Evolutionary conservation across 257 asterid genomes (phyloP).

Genomic region (Solanum gandarillasii): DNA sequence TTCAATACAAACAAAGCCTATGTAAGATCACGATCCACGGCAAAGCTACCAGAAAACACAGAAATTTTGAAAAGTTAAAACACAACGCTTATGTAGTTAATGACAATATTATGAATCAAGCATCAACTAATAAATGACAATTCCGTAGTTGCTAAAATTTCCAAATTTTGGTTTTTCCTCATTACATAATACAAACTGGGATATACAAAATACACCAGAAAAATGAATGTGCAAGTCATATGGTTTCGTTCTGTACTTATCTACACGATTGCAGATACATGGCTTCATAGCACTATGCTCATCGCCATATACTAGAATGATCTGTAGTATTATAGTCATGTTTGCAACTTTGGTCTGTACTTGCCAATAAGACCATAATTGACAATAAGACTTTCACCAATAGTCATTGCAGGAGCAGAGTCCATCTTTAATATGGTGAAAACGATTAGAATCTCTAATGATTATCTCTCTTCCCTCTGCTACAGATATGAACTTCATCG

Average conservation of each 20-base stretch:
- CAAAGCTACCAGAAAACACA: background rate
- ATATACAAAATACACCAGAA: background rate
- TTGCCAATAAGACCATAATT: background rate
- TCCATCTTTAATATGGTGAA: conserved; percentile 77
- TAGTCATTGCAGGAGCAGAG: conserved; percentile 78
- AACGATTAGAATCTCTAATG: conserved; percentile 81
- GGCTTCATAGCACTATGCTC: background rate
- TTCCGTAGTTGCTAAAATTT: background rate
- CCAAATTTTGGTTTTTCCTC: background rate
- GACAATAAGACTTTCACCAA: conserved; percentile 31
- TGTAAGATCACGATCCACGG: background rate
- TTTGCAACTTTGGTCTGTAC: background rate
- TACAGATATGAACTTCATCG: conserved; percentile 56
- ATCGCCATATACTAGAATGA: background rate
- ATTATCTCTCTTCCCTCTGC: conserved; percentile 73
- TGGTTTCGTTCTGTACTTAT: background rate
- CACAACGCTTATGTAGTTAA: background rate
- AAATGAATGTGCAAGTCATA: background rate
- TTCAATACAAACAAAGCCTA: background rate
- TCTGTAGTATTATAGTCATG: background rate
- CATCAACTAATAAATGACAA: background rate
- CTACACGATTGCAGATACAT: background rate
- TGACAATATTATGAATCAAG: background rate
- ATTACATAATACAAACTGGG: background rate
- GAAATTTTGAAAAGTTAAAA: background rate